Evolutionary conservation across 495 filamentous ascomycete genomes (phyloP), one percentile per base, ranked within the genome.

Genomic region (Elasticomyces elasticus): DNA sequence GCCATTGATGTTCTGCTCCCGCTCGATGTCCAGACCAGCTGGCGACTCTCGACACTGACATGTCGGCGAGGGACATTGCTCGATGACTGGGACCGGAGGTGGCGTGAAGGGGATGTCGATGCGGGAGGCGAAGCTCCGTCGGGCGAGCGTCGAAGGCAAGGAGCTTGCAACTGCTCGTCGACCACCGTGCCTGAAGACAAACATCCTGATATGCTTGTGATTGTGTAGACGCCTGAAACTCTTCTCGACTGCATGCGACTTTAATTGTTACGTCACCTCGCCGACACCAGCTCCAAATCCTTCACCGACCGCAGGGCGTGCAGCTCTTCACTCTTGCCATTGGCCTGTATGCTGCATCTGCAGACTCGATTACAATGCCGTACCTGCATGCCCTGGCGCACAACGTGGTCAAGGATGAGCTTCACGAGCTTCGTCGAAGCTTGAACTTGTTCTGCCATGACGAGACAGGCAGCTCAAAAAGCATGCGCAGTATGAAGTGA

Each of bases 21-120:
- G 75, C 66, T 96, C 89, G 55, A 96, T 92, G 13, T 81, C 77
- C n/a, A 91, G 69, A 1, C 76, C 80, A 3, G 74, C 69, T 2
- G 89, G 87, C 66, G 83, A 76, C 2, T 77, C 61, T 1, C 83
- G 77, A 66, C 87, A 94, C 13, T 75, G 58, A 67, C 86, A 91
- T 57, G 76, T 84, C 55, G 86, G 77, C 3, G 80, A 74, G 5
- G 87, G 86, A 65, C 87, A 92, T 58, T 67, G 71, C 54, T 80
- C 70, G 13, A 77, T 77, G 0, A 79, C 72, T 17, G 76, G 77
- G 47, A 81, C 20, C 3, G 63, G 54, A 1, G 56, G 54, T n/a
- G 54, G 41, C 19, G 42, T 26, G 17, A 50, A 47, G 13, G 59
- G 59, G n/a, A 62, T 24, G 17, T 57, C 59, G 44, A 62, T 62